Base-by-base conservation (phyloP, 139 green algal genomes). In the Gonium pectorale region DNA sequence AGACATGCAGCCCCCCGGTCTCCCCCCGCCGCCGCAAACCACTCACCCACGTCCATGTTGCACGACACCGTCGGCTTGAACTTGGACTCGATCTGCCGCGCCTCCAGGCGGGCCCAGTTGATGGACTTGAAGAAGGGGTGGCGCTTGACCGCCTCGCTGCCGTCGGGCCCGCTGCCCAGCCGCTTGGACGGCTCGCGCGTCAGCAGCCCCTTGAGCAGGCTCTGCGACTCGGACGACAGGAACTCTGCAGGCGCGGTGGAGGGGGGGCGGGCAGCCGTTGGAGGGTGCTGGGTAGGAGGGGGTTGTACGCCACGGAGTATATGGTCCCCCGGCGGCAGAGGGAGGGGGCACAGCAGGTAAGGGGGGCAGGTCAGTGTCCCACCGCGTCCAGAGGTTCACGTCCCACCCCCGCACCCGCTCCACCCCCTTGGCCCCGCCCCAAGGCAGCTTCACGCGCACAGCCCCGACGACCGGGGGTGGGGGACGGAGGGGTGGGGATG, bases 121-220 rank as follows among this genome's bases (percentile, higher is more conserved):
- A 99, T 92, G 26, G 51, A 29, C 85, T 90, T 93, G 93, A 99
- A 99, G 90, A 98, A 99, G 44, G 94, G 69, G 90, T 99, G 97
- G 66, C 31, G 74, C 86, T 92, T 92, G n/a, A 98, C 83, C 6
- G 88, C 92, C 1, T 90, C 91, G 8, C 79, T 83, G 67, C 96
- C 97, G 22, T 81, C 68, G 3, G 90, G 80, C 0, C 96, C 96
- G 56, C 79, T 92, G 22, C 97, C 97, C 40, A 99, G 87, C 60
- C 97, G 92, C 91, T 96, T 95, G 38, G 70, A 33, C 3, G 94
- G 81, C 75, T 99, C 97, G 46, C 96, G 94, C 21, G 89, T 88
- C 27, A 99, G 92, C 68, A 99, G 92, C 0, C 79, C 94, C 89
- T 93, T 92, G 59, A 96, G 88, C 52, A 96, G 87, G 21, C 27